Evolutionary conservation across 1,139 yeast species (phyloP).

Genomic region (Hansenula anomala): DNA sequence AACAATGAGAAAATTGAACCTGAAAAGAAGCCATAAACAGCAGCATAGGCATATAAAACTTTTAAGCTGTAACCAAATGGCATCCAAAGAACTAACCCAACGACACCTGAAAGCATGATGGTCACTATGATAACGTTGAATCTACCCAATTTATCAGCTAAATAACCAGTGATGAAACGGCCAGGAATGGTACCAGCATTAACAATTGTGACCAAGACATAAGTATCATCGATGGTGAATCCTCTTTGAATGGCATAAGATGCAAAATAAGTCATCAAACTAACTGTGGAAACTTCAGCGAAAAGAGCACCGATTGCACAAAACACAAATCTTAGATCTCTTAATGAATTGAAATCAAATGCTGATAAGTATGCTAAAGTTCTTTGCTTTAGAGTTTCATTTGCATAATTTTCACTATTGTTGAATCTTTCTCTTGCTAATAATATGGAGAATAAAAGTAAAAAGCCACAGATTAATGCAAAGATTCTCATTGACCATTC

Average conservation of each 20-base stretch:
- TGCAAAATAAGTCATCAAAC: constrained; percentile 34
- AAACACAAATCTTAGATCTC: constrained; percentile 32
- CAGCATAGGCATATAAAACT: constrained; percentile 25
- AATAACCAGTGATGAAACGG: constrained; percentile 41
- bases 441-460: constrained; percentile 29
- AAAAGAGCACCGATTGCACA: constrained; percentile 37
- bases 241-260: constrained; percentile 51
- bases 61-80: constrained; percentile 25
- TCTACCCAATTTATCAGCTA: constrained; percentile 47
- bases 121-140: constrained; percentile 45
- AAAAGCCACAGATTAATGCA: constrained; percentile 35
- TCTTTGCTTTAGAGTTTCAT: constrained; percentile 13
- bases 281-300: constrained; percentile 48
- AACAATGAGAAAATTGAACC: constrained; percentile 29
- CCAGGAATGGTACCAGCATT: constrained; percentile 53
- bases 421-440: constrained; percentile 38
- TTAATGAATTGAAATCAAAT: constrained; percentile 24
- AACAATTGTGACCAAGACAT: constrained; percentile 44
- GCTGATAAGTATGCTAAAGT: not conserved
- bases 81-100: constrained; percentile 34
- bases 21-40: constrained; percentile 26
- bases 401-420: constrained; percentile 9
- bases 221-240: constrained; percentile 40
- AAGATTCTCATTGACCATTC: constrained; percentile 54
- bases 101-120: constrained; percentile 31